Percentiles rank a stretch among this genome's conserved stretches.
phyloP scores from a whole-genome alignment of 148 eudicot species.

The Persicaria tinctoria region DNA sequence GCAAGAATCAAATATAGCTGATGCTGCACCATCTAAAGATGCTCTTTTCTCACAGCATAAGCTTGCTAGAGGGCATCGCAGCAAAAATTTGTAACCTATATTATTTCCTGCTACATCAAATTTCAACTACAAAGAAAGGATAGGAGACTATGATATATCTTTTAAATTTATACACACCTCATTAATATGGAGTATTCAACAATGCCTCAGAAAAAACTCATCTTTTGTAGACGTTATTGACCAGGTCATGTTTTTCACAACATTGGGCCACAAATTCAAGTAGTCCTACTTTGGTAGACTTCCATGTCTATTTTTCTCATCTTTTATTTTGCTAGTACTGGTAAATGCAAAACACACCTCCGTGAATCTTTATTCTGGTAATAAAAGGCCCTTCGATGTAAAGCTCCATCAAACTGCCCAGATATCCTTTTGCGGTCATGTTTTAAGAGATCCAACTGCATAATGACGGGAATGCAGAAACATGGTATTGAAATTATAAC shows the following conservation, averaged over 20 bases:
- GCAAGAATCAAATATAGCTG: neutral
- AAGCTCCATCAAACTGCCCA: slow-evolving; percentile 29
- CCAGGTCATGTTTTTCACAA: neutral
- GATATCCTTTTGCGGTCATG: slow-evolving; percentile 46
- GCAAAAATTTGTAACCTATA: neutral
- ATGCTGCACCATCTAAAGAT: neutral
- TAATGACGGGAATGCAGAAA: slow-evolving; percentile 2
- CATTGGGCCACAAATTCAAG: neutral
- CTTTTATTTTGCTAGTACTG: neutral
- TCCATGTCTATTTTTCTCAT: neutral
- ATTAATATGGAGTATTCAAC: neutral
- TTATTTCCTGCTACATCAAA: neutral
- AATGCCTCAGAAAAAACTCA: too few relatives aligned
- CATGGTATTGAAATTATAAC: neutral
- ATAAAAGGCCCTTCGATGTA: slow-evolving; percentile 8
- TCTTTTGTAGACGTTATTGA: too few relatives aligned
- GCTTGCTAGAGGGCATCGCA: neutral
- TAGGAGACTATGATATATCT: neutral
- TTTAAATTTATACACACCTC: neutral
- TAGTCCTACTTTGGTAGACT: neutral
- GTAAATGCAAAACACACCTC: slow-evolving; percentile 23
- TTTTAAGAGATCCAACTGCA: slow-evolving; percentile 51
- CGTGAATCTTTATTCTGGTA: slow-evolving; percentile 16
- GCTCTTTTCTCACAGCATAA: neutral
- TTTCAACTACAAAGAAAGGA: neutral